Percentiles rank a stretch among this genome's conserved stretches.
Evolutionary conservation across 2,329 filamentous ascomycete genomes (phyloP).

Genomic region (Exophiala bonariae): DNA sequence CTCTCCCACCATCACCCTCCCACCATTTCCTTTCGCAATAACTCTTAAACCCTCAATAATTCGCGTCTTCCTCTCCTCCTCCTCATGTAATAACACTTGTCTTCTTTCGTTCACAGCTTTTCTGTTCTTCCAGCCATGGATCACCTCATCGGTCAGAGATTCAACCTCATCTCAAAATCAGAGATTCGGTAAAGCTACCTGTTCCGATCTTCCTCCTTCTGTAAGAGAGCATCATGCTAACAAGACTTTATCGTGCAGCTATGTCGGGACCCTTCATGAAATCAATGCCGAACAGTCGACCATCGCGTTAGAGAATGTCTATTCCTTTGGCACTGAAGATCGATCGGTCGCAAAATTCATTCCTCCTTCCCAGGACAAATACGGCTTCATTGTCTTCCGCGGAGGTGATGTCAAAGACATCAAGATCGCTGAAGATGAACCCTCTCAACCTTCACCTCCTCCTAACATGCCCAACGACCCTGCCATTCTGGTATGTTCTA

Average conservation of each 20-base stretch:
- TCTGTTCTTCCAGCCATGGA: constrained; percentile 48
- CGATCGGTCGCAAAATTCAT: constrained; percentile 82
- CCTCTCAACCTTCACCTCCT: constrained; percentile 63
- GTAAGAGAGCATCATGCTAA: constrained; percentile 28
- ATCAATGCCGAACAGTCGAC: constrained; percentile 98
- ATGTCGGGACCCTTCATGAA: constrained; percentile 92
- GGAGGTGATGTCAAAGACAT: constrained; percentile 98
- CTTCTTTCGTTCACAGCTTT: constrained; percentile 27
- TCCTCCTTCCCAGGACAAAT: constrained; percentile 78
- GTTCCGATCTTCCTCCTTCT: constrained; percentile 18
- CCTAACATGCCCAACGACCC: constrained; percentile 80
- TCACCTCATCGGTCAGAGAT: constrained; percentile 67
- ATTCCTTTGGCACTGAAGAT: constrained; percentile 91
- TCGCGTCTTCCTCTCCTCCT: constrained; percentile 5
- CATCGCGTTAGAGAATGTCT: constrained; percentile 94
- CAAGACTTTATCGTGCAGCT: constrained; percentile 58
- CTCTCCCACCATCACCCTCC: constrained; percentile 16
- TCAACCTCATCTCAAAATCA: constrained; percentile 95
- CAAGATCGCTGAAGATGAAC: constrained; percentile 81
- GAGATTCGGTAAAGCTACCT: constrained; percentile 77
- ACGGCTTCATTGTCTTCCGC: constrained; percentile 98
- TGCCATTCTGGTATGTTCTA: constrained; percentile 86
- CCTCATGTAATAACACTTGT: constrained; percentile 24
- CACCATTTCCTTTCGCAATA: background rate
- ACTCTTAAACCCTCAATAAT: constrained; percentile 2